phyloP scores from a whole-genome alignment of 352 stramenopile species.

The Phytopythium helicoides region DNA sequence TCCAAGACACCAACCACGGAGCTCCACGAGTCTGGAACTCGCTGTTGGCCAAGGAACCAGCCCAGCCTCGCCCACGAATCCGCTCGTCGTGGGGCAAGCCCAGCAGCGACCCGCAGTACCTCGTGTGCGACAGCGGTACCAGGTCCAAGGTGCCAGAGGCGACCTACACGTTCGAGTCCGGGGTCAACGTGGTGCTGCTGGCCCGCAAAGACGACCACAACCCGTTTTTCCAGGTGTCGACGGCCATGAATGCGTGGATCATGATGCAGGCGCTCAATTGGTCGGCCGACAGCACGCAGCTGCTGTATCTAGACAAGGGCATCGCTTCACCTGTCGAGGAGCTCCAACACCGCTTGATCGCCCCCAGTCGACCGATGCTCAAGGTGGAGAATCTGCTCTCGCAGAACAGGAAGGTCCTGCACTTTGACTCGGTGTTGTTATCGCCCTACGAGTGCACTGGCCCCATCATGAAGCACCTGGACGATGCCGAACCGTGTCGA shows the following conservation, averaged over 20 bases:
- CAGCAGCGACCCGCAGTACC: neutral
- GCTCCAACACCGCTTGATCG: conserved; percentile 36
- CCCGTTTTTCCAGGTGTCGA: conserved; percentile 49
- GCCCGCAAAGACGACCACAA: conserved; percentile 47
- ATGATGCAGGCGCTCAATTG: conserved; percentile 35
- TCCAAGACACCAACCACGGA: too few species aligned
- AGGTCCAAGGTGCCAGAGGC: conserved; percentile 26
- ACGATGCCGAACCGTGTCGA: conserved; percentile 40
- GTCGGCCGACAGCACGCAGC: conserved; percentile 25
- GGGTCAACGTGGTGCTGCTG: conserved; percentile 25
- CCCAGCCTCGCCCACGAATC: neutral
- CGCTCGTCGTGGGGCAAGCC: neutral
- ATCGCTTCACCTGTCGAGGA: conserved; percentile 36
- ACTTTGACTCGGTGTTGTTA: conserved; percentile 35
- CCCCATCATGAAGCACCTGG: conserved; percentile 40
- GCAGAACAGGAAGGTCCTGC: conserved; percentile 15
- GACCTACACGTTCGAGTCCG: neutral
- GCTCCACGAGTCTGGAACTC: neutral
- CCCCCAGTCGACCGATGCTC: conserved; percentile 23
- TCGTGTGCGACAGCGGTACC: conserved; percentile 16
- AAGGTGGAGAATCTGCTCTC: conserved; percentile 20
- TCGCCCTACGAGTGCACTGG: conserved; percentile 35
- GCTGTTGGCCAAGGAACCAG: conserved; percentile 1
- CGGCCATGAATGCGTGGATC: conserved; percentile 39
- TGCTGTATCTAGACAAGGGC: conserved; percentile 46